phyloP scores from a whole-genome alignment of 2,329 filamentous ascomycete species.

The Hypocrella siamensis region DNA sequence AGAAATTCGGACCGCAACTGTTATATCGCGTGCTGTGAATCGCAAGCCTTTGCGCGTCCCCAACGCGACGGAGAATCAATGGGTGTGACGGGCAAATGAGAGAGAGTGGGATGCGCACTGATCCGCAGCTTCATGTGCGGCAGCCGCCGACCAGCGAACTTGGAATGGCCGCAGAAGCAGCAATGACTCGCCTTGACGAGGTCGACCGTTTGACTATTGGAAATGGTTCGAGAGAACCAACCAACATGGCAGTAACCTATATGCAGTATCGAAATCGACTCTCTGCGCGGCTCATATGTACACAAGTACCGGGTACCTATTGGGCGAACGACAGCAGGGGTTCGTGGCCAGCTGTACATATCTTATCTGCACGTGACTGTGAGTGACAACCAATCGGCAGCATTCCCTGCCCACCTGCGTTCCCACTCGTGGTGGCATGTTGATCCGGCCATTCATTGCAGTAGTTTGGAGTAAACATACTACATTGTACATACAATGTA shows the following conservation, averaged over 20 bases:
- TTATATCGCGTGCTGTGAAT: background rate
- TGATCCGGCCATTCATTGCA: too few species aligned
- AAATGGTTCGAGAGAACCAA: too few species aligned
- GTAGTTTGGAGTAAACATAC: too few species aligned
- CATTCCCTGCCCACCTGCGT: conserved; percentile 5
- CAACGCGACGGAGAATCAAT: background rate
- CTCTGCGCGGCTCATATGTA: background rate
- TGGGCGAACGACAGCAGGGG: too few species aligned
- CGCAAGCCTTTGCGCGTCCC: background rate
- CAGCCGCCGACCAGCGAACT: conserved; percentile 1
- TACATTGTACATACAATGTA: too few species aligned
- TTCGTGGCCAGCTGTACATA: too few species aligned
- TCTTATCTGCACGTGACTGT: conserved; percentile 9
- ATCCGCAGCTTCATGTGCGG: conserved; percentile 1
- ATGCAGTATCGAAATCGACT: too few species aligned
- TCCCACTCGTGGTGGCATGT: too few species aligned
- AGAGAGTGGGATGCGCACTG: conserved; percentile 1
- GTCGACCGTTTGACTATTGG: conserved; percentile 3
- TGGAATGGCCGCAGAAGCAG: conserved; percentile 9
- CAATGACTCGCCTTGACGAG: conserved; percentile 4
- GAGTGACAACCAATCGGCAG: conserved; percentile 10
- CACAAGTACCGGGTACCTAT: too few species aligned
- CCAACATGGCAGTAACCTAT: too few species aligned
- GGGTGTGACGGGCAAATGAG: background rate
- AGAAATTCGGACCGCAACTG: background rate